A percentile compares a stretch with the other conserved stretches of the same genome.
These are phyloP conservation scores for Arbutus unedo DNA, from an alignment of 148 eudicot genomes.

Conservation along the genomic window DNA sequence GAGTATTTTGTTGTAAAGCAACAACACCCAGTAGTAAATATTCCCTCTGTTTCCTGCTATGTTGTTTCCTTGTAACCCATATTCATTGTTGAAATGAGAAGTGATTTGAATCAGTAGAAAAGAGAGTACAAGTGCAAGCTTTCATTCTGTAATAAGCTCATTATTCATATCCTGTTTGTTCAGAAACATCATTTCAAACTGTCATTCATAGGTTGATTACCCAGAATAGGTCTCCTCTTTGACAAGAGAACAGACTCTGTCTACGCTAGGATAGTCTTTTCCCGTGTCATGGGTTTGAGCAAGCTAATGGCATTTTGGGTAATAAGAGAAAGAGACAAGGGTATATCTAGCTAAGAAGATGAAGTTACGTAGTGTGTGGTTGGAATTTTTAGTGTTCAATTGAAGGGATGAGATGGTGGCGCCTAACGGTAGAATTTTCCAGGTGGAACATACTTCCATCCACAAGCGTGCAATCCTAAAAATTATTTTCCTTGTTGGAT, in stretches of 20 bases:
- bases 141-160: background rate
- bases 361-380: slow-evolving; percentile 30
- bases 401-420: slow-evolving; percentile 13
- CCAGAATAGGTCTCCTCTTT: background rate
- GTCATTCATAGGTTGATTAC: background rate
- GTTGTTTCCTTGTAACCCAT: background rate
- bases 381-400: slow-evolving; percentile 10
- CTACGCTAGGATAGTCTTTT: slow-evolving; percentile 1
- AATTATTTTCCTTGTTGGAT: background rate
- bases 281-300: background rate
- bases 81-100: background rate
- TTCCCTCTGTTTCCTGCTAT: background rate
- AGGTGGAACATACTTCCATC: slow-evolving; percentile 5
- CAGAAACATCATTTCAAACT: background rate
- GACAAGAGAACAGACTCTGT: background rate
- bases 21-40: background rate
- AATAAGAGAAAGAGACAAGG: background rate
- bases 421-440: background rate
- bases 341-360: slow-evolving; percentile 4
- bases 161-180: background rate
- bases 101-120: background rate
- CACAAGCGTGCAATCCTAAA: background rate
- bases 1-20: slow-evolving; percentile 2
- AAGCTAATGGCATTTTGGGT: background rate
- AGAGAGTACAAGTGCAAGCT: slow-evolving; percentile 7